Evolutionary conservation across 768 basidiomycete genomes (phyloP), one percentile per base, ranked within the genome.

Genomic region (Trametes cubensis): DNA sequence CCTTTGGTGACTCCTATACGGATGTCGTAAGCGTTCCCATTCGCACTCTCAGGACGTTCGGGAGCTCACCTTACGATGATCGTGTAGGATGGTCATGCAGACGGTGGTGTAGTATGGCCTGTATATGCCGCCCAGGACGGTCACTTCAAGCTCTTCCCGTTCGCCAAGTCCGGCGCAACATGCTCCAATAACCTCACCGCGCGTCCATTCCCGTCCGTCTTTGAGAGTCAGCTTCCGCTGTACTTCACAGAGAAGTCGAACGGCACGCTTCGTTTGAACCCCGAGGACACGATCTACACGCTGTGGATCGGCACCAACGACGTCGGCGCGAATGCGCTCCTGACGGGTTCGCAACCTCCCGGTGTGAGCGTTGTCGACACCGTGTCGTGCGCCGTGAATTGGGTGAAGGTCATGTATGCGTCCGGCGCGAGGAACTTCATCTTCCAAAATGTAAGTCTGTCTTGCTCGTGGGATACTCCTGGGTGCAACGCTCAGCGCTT

Each of bases 1-100:
- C 85, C 0, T 89, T 89, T 59, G 87, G 87, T 4, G 87, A 88
- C 72, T 84, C 82, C 52, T 87, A 85, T 67, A 85, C 85, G 0
- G 87, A 88, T 61, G 70, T 82, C 2, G 80, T 79, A 8, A 61
- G 63, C 39, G 41, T 52, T 4, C 2, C 13, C 4, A 21, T 7
- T n/a, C 5, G 85, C 83, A 69, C 85, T 83, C 0, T 85, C 87
- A 60, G 71, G 81, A 23, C 58, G 65, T 55, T 45, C 21, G 23
- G 34, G 34, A 34, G 28, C 46, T 38, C 18, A 23, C 23, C 1
- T 44, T 1, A 45, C 6, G 17, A 18, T 23, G 26, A 34, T 34
- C 34, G 34, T 34, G 34, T 20, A 64, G 61, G 54, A 62, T 55
- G 69, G 64, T 5, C 28, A 69, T 23, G 73, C 73, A 2, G 73